phyloP scores from a whole-genome alignment of 208 protist genomes.

The Crithidia expoeki region DNA sequence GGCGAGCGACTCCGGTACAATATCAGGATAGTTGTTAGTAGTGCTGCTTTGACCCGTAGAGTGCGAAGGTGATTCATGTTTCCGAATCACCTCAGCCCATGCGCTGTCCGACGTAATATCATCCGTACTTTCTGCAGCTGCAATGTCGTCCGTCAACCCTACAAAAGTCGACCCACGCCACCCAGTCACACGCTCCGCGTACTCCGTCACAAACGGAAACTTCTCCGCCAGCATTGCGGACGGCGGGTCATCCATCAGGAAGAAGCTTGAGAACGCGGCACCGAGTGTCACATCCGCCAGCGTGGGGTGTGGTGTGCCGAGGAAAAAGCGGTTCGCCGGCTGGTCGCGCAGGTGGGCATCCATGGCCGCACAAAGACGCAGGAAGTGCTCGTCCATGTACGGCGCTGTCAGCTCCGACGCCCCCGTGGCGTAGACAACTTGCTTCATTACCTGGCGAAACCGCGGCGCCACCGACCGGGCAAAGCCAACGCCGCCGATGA shows the following conservation, averaged over 20 bases:
- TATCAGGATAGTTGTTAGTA: slow-evolving; percentile 56
- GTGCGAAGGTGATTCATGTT: no score
- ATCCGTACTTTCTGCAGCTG: background rate
- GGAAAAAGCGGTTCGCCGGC: slow-evolving; percentile 51
- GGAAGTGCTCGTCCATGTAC: slow-evolving; percentile 87
- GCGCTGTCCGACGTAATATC: background rate
- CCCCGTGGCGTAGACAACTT: slow-evolving; percentile 53
- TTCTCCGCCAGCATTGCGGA: slow-evolving; percentile 56
- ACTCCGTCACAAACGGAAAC: slow-evolving; percentile 71
- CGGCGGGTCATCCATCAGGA: slow-evolving; percentile 83
- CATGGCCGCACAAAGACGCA: slow-evolving; percentile 68
- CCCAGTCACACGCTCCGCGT: slow-evolving; percentile 82
- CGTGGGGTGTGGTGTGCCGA: slow-evolving; percentile 85
- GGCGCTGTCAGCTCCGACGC: slow-evolving; percentile 64
- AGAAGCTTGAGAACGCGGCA: slow-evolving; percentile 74
- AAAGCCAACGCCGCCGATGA: slow-evolving; percentile 50
- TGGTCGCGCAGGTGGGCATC: slow-evolving; percentile 66
- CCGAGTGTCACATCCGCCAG: slow-evolving; percentile 84
- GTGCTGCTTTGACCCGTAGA: background rate
- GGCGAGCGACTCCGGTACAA: slow-evolving; percentile 74
- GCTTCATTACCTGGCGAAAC: slow-evolving; percentile 64
- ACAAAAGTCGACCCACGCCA: slow-evolving; percentile 54
- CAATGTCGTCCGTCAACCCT: slow-evolving; percentile 3
- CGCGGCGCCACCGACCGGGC: slow-evolving; percentile 45
- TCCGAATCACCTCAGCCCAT: no score